These are phyloP conservation scores for Perkinsela sp. DNA, from an alignment of 208 protist species.

Conservation along the genomic window DNA sequence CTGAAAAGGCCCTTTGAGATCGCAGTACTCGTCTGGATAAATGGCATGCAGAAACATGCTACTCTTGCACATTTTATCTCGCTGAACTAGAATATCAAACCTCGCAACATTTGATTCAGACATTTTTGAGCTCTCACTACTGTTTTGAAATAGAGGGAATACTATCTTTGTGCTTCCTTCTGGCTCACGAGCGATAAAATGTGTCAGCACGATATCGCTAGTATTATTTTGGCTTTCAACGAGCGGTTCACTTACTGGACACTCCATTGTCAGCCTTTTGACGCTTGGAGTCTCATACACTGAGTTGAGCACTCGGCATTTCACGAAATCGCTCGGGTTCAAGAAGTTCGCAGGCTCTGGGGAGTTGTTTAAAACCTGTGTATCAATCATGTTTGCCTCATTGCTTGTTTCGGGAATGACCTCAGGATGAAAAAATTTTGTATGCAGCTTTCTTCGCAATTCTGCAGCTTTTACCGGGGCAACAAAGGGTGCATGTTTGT, in stretches of 20 bases:
- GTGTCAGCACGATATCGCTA: background rate
- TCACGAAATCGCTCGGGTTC: background rate
- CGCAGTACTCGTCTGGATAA: background rate
- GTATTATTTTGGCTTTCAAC: background rate
- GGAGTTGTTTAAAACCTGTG: no score
- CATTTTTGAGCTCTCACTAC: background rate
- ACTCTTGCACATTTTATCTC: background rate
- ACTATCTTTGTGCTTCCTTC: background rate
- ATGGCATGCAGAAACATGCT: background rate
- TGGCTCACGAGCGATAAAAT: background rate
- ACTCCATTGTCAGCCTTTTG: background rate
- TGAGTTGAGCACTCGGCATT: background rate
- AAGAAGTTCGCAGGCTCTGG: background rate
- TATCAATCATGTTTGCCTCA: no score
- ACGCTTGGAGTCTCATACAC: background rate
- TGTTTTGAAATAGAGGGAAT: background rate
- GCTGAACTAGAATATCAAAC: background rate
- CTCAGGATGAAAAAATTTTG: no score
- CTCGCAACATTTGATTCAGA: background rate
- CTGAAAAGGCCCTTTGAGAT: background rate
- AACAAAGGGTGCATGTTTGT: no score
- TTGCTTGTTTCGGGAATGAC: no score
- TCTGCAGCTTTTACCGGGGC: no score
- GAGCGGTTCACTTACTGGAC: background rate
- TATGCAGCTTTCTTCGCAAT: no score